Base-by-base conservation (phyloP, 2,329 filamentous ascomycete species). In the Ophiocordyceps robertsii region DNA sequence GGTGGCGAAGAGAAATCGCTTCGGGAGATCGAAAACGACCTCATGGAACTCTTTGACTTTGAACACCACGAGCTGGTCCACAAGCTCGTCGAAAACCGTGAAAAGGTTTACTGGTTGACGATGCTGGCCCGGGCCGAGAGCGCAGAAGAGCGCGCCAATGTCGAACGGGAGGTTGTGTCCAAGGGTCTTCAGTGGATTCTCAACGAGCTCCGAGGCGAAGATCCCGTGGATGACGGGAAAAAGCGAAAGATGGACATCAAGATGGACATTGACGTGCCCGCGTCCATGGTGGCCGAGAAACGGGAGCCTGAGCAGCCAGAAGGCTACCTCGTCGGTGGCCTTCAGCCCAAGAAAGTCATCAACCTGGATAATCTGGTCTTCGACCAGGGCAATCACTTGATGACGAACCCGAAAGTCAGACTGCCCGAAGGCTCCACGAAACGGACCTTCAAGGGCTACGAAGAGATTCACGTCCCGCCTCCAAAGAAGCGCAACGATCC, bases 41-140 rank as follows among this genome's bases (percentile, higher is more conserved):
- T 98, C 44, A 96, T 96, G 84, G 92, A 95, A 54, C 74, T 98
- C 0, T 96, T 98, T 53, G 92, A 98, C 55, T 98, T 94, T 55
- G 90, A 96, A 54, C 84, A 95, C 56, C 87, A 93, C 47, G 88
- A 95, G 49, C 73, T 95, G 43, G 92, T 96, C 24, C 82, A 86
- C 49, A 90, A 87, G 61, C 73, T 98, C 14, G 88, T 96, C 44
- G 78, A 82, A 51, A 98, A 98, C 62, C 77, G 87, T 44, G 86
- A 95, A 54, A 93, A 92, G 67, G 80, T 98, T 43, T 85, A 95
- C 11, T 98, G 93, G 92, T 83, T 93, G 35, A 96, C 90, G 11
- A 80, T 80, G 51, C 80, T 94, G 68, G 83, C 88, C 39, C 77
- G 80, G 54, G 84, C 86, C 38, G 88, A 90, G 45, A 83, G 85